These are phyloP conservation scores for Asterophora parasitica DNA, from an alignment of 768 basidiomycete species.

Conservation along the genomic window DNA sequence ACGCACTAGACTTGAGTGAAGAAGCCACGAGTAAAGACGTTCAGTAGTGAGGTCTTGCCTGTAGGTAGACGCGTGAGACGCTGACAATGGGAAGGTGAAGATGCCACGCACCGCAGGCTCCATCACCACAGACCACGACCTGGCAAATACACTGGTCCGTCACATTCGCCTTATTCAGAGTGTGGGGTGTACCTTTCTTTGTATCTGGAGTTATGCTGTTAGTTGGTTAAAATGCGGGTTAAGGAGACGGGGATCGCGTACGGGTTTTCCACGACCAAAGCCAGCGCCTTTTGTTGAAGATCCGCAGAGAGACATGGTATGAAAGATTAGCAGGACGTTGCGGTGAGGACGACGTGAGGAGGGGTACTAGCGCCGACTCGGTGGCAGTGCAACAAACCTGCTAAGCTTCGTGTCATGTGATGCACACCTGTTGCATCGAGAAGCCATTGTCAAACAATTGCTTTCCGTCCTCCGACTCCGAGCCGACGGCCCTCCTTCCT, in stretches of 20 bases:
- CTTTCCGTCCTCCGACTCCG: too few relatives aligned
- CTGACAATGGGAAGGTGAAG: conserved; percentile 8
- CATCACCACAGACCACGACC: conserved; percentile 93
- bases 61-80: conserved; percentile 13
- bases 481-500: too few relatives aligned
- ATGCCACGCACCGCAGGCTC: conserved; percentile 73
- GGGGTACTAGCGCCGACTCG: too few relatives aligned
- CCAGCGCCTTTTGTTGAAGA: conserved; percentile 43
- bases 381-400: too few relatives aligned
- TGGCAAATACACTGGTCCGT: conserved; percentile 17
- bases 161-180: neutral
- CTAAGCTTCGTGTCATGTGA: too few relatives aligned
- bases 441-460: too few relatives aligned
- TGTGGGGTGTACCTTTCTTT: conserved; percentile 36
- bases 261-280: conserved; percentile 55
- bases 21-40: conserved; percentile 87
- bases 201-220: conserved; percentile 29
- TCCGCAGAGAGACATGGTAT: conserved; percentile 52
- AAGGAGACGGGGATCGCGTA: conserved; percentile 22
- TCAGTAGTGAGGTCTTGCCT: conserved; percentile 83
- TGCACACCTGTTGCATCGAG: too few relatives aligned
- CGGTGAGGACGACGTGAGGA: too few relatives aligned
- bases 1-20: conserved; percentile 88
- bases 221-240: neutral
- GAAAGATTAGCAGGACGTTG: neutral